These are phyloP conservation scores for Solioccasus polychromus DNA, from an alignment of 768 basidiomycete species.

Conservation along the genomic window DNA sequence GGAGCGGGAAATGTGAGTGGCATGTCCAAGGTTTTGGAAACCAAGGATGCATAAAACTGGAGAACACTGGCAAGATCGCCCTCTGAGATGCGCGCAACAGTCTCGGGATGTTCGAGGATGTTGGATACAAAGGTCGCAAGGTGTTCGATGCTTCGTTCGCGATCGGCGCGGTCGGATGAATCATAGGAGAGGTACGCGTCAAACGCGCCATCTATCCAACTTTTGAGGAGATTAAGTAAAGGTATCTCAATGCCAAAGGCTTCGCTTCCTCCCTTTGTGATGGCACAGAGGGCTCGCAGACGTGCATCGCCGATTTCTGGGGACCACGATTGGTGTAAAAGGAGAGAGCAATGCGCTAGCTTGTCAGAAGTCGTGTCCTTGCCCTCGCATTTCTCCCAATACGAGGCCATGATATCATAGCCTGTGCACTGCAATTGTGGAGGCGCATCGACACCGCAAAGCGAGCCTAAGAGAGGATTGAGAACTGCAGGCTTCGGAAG, in stretches of 20 bases:
- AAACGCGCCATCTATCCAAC: constrained; percentile 69
- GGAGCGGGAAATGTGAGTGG: constrained; percentile 18
- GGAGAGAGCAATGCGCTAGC: constrained; percentile 61
- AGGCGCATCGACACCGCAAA: constrained; percentile 57
- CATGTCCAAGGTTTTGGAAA: constrained; percentile 50
- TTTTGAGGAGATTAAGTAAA: constrained; percentile 52
- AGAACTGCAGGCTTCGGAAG: constrained; percentile 52
- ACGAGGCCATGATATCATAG: constrained; percentile 69
- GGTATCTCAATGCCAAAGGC: constrained; percentile 62
- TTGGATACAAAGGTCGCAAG: constrained; percentile 57
- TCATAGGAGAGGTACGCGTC: constrained; percentile 41
- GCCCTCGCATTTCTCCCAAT: constrained; percentile 58
- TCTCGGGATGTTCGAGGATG: constrained; percentile 49
- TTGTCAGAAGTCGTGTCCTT: constrained; percentile 54
- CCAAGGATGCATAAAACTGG: constrained; percentile 55
- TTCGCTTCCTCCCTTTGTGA: constrained; percentile 60
- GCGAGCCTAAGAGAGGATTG: constrained; percentile 55
- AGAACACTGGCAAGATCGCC: constrained; percentile 55
- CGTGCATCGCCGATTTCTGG: constrained; percentile 70
- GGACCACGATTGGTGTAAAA: constrained; percentile 54
- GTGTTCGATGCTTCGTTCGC: constrained; percentile 61
- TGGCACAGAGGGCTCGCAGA: constrained; percentile 62
- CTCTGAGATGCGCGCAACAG: constrained; percentile 59
- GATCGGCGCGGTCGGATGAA: constrained; percentile 47
- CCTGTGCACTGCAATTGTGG: constrained; percentile 61